Conservation (phyloP, 768 basidiomycete genomes). For the Kwoniella pini region DNA sequence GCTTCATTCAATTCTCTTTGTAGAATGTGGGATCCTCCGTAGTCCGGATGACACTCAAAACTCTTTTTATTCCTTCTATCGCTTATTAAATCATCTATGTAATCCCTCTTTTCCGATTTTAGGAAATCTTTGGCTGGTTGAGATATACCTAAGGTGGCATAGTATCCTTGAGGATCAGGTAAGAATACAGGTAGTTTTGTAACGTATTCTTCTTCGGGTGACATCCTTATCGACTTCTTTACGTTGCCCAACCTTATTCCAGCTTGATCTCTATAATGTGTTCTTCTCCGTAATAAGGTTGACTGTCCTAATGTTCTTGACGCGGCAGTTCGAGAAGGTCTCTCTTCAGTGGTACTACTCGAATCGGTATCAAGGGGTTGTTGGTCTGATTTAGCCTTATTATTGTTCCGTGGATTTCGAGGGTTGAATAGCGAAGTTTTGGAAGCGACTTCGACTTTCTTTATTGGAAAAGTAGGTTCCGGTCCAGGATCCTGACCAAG, state of each 20-base stretch:
- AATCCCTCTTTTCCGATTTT: conserved; percentile 8
- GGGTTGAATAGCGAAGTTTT: conserved; percentile 2
- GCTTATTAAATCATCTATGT: conserved; percentile 13
- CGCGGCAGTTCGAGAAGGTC: background rate
- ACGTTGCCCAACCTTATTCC: background rate
- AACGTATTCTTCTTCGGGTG: conserved; percentile 1
- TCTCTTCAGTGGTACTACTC: no score
- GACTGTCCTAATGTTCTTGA: background rate
- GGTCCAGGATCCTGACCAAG: background rate
- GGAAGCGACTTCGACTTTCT: background rate
- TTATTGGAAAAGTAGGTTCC: conserved; percentile 11
- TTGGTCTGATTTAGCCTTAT: background rate
- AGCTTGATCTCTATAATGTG: conserved; percentile 7
- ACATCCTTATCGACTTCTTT: background rate
- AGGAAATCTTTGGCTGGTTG: conserved; percentile 8
- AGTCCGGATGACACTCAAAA: conserved; percentile 11
- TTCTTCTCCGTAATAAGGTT: background rate
- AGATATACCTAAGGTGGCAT: conserved; percentile 11
- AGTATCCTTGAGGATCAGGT: conserved; percentile 20
- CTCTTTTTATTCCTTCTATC: background rate
- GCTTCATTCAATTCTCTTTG: conserved; percentile 4
- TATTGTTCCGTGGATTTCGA: background rate
- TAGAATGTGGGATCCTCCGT: background rate
- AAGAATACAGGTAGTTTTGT: conserved; percentile 5
- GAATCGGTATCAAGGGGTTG: background rate